phyloP scores from a whole-genome alignment of 495 filamentous ascomycete species.

The Cudoniella acicularis region DNA sequence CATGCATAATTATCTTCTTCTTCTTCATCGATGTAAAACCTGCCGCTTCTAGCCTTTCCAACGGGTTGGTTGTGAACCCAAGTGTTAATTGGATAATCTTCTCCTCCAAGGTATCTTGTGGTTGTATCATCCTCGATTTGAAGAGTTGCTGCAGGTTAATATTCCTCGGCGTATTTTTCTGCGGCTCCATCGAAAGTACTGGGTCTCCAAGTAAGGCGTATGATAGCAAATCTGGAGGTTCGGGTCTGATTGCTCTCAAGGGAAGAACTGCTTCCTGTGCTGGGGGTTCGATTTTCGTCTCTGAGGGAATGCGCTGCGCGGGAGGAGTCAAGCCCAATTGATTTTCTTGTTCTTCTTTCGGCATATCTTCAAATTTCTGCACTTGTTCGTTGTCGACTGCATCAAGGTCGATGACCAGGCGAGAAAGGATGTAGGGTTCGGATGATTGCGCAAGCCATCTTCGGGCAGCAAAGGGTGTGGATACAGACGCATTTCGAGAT shows the following conservation, averaged over 20 bases:
- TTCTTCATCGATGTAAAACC: conserved; percentile 1
- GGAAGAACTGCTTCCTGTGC: conserved; percentile 1
- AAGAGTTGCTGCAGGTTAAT: not conserved
- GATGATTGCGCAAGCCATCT: not conserved
- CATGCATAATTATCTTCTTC: not conserved
- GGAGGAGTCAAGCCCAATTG: not conserved
- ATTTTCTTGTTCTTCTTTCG: not conserved
- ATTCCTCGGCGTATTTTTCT: not conserved
- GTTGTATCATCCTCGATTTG: not conserved
- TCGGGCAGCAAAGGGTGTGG: not conserved
- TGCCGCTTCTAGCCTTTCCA: not conserved
- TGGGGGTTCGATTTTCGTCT: not conserved
- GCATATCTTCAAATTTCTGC: conserved; percentile 4
- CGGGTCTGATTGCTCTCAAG: not conserved
- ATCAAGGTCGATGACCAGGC: conserved; percentile 24
- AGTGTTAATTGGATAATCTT: conserved; percentile 8
- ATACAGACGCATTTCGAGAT: not conserved
- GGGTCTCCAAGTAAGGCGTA: conserved; percentile 17
- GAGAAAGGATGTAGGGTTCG: conserved; percentile 19
- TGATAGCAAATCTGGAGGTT: conserved; percentile 12
- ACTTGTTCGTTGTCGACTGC: conserved; percentile 16
- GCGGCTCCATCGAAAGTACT: not conserved
- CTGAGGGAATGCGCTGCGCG: not conserved
- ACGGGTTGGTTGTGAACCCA: conserved; percentile 1
- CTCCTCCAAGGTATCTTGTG: conserved; percentile 1